Evolutionary conservation across 2,329 filamentous ascomycete genomes (phyloP), one percentile per base, ranked within the genome.

Genomic region (Botryosphaeria agaves): DNA sequence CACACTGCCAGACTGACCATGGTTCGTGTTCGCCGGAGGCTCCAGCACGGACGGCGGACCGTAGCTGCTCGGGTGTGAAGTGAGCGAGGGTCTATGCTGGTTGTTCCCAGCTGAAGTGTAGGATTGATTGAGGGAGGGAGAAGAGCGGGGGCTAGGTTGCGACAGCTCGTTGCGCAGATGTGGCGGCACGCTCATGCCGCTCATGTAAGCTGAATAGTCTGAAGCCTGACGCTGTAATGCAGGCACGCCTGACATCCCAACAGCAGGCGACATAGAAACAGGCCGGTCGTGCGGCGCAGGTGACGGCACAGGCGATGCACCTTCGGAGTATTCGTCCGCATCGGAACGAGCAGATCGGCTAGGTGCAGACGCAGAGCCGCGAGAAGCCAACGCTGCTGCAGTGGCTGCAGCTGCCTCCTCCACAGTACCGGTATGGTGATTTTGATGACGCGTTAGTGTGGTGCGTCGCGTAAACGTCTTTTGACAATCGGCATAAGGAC

Each of bases 401-500:
- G 84, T 93, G 4, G 84, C 82, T 3, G 75, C 81, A 2, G 84
- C 84, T 6, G 87, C 83, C 53, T 95, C 87, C 52, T 94, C 87
- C 11, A 94, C 80, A 0, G 85, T 94, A 25, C 87, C 89, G 14
- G 80, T 91, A 53, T 95, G 89, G 45, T 92, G 82, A 43, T 92
- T 93, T 56, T 94, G 84, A 51, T 98, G 89, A 30, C 89, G 74
- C 2, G 87, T 98, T 37, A 98, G 63, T 3, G 89, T 95, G 1
- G 89, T 95, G 39, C 87, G 78, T 34, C 89, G 76, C 7, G 89
- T 98, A 48, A 98, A 98, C 0, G 87, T 95, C 67, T 95, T 95
- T 50, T 95, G 85, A 55, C 89, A 98, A 52, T 94, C 85, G 35
- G 84, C 85, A 45, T 89, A 95, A 1, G 85, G 85, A 57, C 89